Evolutionary conservation across 163 green algal species (phyloP), one percentile per base, ranked within the genome.

Genomic region (Dunaliella salina): DNA sequence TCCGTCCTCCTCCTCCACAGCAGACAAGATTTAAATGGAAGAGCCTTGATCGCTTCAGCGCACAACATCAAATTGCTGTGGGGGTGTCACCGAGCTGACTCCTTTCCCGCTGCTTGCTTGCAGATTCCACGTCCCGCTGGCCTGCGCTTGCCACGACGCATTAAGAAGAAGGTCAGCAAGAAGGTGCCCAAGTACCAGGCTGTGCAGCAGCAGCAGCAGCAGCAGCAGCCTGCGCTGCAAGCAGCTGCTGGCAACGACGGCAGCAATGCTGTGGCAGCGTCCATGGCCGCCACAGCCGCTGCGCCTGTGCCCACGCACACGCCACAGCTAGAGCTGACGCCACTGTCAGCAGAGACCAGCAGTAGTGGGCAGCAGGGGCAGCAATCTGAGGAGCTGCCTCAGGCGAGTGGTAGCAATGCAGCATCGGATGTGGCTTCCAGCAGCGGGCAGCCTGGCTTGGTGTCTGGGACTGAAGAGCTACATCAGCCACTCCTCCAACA

Each of bases 131-230:
- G 81, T 50, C 81, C 50, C 67, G 26, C 33, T 83, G 80, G 80
- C 33, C 26, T 35, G 26, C 82, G 29, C 71, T 30, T 83, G 71
- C 18, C 72, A 3, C 83, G 83, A 17, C 59, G 59, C n/a, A 78
- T 86, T 4, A 67, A 45, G 35, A 86, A 86, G 83, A 83, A 83
- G 83, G 83, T 86, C 71, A 86, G 83, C 83, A 85, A 85, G 83
- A 81, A 72, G 18, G 83, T 85, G 67, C 83, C 83, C 63, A 75
- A 75, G 63, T 75, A 75, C 63, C 63, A 75, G 63, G 63, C 63
- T 12, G 63, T 75, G 63, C 63, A 75, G 63, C 63, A 75, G 63
- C 63, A 75, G 63, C 63, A 75, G 63, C 40, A 50, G 40, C 63
- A 75, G 63, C 63, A 75, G 63, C 63, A 26, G 22, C 63, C 63